Evolutionary conservation across 2,329 filamentous ascomycete genomes (phyloP).

Genomic region (Penicillium decumbens): DNA sequence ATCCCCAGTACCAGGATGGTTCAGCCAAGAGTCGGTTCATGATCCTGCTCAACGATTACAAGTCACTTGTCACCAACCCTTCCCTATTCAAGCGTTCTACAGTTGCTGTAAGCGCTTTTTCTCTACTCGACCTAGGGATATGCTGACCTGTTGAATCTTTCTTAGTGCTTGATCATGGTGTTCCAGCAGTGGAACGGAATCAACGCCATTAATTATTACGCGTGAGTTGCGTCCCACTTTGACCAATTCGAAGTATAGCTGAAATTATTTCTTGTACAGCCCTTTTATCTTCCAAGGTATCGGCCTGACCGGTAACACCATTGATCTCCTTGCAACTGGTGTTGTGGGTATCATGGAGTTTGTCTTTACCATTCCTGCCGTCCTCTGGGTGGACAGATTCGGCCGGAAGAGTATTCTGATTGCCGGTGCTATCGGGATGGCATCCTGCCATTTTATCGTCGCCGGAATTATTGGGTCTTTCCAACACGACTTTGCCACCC

Average conservation of each 20-base stretch:
- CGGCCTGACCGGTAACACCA: constrained; percentile 25
- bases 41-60: constrained; percentile 18
- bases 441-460: constrained; percentile 63
- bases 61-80: constrained; percentile 7
- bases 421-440: constrained; percentile 61
- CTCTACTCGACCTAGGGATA: constrained; percentile 33
- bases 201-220: constrained; percentile 15
- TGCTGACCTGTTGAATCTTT: background rate
- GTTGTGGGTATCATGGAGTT: constrained; percentile 30
- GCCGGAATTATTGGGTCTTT: constrained; percentile 62
- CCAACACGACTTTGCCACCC: constrained; percentile 51
- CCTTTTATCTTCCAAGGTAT: constrained; percentile 24
- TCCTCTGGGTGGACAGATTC: constrained; percentile 31
- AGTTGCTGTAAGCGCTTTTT: constrained; percentile 47
- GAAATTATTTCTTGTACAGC: background rate
- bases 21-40: constrained; percentile 33
- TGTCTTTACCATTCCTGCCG: constrained; percentile 29
- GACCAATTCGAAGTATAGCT: no score
- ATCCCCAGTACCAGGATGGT: constrained; percentile 67
- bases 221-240: background rate
- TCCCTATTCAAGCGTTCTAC: constrained; percentile 46
- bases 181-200: constrained; percentile 15
- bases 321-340: constrained; percentile 27
- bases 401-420: constrained; percentile 32
- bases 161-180: constrained; percentile 8